Base-by-base conservation (phyloP, 192 early-diverging fungal genomes). In the Cladochytrium replicatum region DNA sequence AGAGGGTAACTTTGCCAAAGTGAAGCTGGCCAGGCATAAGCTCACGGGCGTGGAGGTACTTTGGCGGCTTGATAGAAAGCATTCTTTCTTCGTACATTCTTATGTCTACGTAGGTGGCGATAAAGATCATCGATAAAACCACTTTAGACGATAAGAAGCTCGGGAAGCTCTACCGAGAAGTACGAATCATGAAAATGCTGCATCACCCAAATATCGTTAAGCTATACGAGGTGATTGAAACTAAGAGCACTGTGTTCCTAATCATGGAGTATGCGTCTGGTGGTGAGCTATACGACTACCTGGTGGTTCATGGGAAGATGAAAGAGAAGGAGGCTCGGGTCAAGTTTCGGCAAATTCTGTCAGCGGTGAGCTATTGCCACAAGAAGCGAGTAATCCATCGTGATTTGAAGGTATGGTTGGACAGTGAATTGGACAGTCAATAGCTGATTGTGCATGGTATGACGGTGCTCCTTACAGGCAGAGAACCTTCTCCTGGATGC, bases 1-100 rank as follows among this genome's bases (percentile, higher is more conserved):
- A 46, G 92, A 95, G 68, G 94, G 92, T 43, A 93, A 98, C 73
- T 95, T 95, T 71, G 92, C 88, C 50, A 94, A 98, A 67, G 92
- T 95, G 50, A 98, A 98, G 69, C 75, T 96, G 9, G 91, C 87
- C 1, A 79, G 87, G 56, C 89, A 98, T 46, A 72, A 73, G 32
- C 15, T 73, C 24, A 76, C 74, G 11, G 68, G 68, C 3, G 57
- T 42, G 0, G 71, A 74, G 66, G 75, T 77, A 48, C 37, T 22
- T 43, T 48, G 24, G n/a, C n/a, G n/a, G n/a, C n/a, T n/a, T n/a
- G n/a, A n/a, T n/a, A n/a, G n/a, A n/a, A n/a, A n/a, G n/a, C n/a
- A n/a, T n/a, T n/a, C n/a, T n/a, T n/a, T n/a, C n/a, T n/a, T n/a
- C n/a, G n/a, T n/a, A n/a, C n/a, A n/a, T n/a, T n/a, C n/a, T n/a